phyloP scores from a whole-genome alignment of 2,329 filamentous ascomycete genomes.

The Talaromyces sp. region DNA sequence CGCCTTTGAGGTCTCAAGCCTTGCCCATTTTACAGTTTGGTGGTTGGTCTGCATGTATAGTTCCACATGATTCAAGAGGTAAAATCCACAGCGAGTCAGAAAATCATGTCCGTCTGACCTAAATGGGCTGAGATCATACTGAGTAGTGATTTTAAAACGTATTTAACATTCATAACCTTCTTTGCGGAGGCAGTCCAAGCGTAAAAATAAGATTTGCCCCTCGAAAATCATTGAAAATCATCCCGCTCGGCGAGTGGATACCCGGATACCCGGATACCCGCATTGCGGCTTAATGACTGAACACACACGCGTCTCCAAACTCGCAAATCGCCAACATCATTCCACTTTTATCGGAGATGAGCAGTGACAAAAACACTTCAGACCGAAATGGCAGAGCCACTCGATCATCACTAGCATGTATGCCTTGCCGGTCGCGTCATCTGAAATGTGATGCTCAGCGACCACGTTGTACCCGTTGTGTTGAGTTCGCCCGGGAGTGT shows the following conservation, averaged over 20 bases:
- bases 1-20: too few relatives aligned
- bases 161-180: too few relatives aligned
- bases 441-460: conserved; percentile 52
- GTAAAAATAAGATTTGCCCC: not conserved
- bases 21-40: too few relatives aligned
- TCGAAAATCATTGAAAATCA: not conserved
- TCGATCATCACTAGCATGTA: conserved; percentile 31
- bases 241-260: not conserved
- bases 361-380: not conserved
- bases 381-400: conserved; percentile 10
- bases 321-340: not conserved
- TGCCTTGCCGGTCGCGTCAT: conserved; percentile 43
- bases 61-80: too few relatives aligned
- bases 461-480: conserved; percentile 50
- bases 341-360: not conserved
- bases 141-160: too few relatives aligned
- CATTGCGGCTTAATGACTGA: not conserved
- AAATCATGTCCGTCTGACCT: too few relatives aligned
- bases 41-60: too few relatives aligned
- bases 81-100: too few relatives aligned
- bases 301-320: not conserved
- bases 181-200: too few relatives aligned
- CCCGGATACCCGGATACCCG: conserved; percentile 1
- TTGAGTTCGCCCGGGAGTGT: conserved; percentile 46
- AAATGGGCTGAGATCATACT: too few relatives aligned